Conservation (phyloP, 768 basidiomycete genomes). For the Tricholoma saponaceum region DNA sequence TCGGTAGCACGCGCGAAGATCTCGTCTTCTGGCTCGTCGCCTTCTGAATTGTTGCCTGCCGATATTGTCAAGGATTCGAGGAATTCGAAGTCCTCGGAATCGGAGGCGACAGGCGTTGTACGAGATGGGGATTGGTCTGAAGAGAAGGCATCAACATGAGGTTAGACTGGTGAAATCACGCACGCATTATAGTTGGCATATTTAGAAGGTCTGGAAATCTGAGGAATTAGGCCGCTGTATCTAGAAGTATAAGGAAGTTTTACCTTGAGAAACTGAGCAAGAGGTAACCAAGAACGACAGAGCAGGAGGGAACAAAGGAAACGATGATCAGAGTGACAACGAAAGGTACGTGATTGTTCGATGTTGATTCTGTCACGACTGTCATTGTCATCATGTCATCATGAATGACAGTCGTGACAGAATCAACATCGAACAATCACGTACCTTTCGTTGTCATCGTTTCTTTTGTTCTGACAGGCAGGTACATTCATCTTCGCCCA, state of each 20-base stretch:
- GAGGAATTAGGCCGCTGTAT: not conserved
- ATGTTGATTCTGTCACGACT: too few species aligned
- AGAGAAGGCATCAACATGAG: not conserved
- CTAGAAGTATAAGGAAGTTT: not conserved
- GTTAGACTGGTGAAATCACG: not conserved
- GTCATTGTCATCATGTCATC: too few species aligned
- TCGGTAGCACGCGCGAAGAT: not conserved
- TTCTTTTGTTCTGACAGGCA: too few species aligned
- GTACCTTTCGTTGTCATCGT: too few species aligned
- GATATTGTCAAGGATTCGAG: not conserved
- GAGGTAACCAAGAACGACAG: too few species aligned
- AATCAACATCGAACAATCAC: too few species aligned
- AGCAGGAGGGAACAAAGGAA: not conserved
- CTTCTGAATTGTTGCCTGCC: not conserved
- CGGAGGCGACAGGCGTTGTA: not conserved
- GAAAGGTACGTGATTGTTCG: too few species aligned
- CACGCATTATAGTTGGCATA: not conserved
- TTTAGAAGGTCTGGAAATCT: not conserved
- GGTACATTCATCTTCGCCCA: too few species aligned
- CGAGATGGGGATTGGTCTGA: not conserved
- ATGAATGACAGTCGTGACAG: too few species aligned
- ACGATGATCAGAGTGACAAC: too few species aligned
- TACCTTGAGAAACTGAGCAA: too few species aligned
- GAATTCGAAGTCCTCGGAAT: not conserved
- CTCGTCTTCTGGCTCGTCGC: not conserved